Conservation (phyloP, 139 green algal species). For the Volvox africanus region DNA sequence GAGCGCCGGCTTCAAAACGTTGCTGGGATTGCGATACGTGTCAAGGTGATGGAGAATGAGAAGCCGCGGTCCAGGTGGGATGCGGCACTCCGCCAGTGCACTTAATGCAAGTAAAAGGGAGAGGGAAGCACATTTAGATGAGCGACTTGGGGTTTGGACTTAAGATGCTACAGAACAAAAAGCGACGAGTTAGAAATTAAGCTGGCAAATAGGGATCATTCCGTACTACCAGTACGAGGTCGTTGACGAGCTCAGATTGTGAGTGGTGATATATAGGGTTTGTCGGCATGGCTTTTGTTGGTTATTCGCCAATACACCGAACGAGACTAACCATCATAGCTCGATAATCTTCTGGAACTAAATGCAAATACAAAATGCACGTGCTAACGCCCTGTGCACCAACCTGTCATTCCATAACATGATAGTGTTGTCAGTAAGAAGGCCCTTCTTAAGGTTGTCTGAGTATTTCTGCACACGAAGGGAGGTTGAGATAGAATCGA, state of each 20-base stretch:
- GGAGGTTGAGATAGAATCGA: no score
- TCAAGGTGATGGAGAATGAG: slow-evolving; percentile 96
- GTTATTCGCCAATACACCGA: slow-evolving; percentile 68
- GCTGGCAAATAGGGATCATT: no score
- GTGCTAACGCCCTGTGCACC: background rate
- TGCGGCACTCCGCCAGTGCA: slow-evolving; percentile 84
- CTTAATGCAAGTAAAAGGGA: slow-evolving; percentile 44
- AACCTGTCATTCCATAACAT: slow-evolving; percentile 90
- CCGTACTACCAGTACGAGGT: no score
- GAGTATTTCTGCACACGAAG: slow-evolving; percentile 94
- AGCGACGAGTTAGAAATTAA: no score
- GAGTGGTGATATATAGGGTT: slow-evolving; percentile 33
- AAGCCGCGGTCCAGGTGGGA: slow-evolving; percentile 93
- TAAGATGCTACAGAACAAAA: no score
- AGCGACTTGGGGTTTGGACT: no score
- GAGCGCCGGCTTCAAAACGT: slow-evolving; percentile 82
- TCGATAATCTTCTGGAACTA: background rate
- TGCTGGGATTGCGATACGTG: slow-evolving; percentile 71
- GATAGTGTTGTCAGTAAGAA: slow-evolving; percentile 94
- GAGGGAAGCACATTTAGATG: no score
- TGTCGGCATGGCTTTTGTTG: slow-evolving; percentile 56
- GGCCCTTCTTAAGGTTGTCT: slow-evolving; percentile 92
- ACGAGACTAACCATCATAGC: slow-evolving; percentile 72
- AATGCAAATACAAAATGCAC: no score
- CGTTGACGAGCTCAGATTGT: slow-evolving; percentile 34